Percentiles rank a stretch among this genome's conserved stretches.
These are phyloP conservation scores for Xylaria curta DNA, from an alignment of 495 filamentous ascomycete genomes.

Conservation along the genomic window DNA sequence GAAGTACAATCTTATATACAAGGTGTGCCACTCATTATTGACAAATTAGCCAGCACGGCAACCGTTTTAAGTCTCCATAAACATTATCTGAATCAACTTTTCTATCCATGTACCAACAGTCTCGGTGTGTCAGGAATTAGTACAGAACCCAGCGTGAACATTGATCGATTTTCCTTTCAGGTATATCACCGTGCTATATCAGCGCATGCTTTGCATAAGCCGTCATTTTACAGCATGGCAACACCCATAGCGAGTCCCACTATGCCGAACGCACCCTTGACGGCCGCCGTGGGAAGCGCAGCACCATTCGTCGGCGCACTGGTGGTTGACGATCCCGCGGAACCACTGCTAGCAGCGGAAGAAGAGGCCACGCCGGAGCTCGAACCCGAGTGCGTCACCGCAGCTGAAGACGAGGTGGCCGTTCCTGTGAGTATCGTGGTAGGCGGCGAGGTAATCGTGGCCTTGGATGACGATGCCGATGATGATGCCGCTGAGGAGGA, in stretches of 20 bases:
- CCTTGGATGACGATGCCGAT: neutral
- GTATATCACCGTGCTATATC: neutral
- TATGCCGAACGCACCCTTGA: slow-evolving; percentile 34
- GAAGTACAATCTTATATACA: neutral
- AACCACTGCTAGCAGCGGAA: neutral
- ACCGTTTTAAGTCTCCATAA: neutral
- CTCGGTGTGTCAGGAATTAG: neutral
- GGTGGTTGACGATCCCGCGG: slow-evolving; percentile 12
- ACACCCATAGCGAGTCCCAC: slow-evolving; percentile 35
- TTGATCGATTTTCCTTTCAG: neutral
- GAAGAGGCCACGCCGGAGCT: neutral
- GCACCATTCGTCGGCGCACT: slow-evolving; percentile 20
- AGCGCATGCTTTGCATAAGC: neutral
- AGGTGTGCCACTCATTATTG: neutral
- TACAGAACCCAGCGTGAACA: neutral
- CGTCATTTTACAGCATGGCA: slow-evolving; percentile 30
- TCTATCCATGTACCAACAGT: neutral
- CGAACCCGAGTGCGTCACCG: neutral
- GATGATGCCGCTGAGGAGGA: neutral
- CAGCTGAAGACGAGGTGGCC: neutral
- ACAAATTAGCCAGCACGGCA: neutral
- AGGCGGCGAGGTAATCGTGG: neutral
- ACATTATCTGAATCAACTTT: neutral
- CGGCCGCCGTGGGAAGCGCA: slow-evolving; percentile 30
- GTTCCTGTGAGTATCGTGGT: neutral